These are phyloP conservation scores for Alectoria sarmentosa DNA, from an alignment of 495 filamentous ascomycete species.

Conservation along the genomic window DNA sequence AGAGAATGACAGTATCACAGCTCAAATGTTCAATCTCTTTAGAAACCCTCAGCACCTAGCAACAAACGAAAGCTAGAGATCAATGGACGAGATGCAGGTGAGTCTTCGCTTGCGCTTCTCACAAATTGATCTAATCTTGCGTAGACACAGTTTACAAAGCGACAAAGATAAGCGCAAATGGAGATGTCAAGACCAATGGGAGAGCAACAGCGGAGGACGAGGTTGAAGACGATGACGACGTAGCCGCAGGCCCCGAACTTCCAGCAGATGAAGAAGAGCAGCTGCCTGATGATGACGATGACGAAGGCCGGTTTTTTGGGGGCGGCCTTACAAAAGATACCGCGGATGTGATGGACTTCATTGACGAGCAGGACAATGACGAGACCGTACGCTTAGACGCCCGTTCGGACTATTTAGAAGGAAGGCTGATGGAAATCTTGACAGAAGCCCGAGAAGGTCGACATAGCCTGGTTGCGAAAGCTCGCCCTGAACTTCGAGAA, in stretches of 20 bases:
- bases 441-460: constrained; percentile 64
- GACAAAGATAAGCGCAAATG: constrained; percentile 58
- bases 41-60: constrained; percentile 41
- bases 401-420: background rate
- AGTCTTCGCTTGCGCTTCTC: constrained; percentile 24
- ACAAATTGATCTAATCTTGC: constrained; percentile 9
- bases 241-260: constrained; percentile 57
- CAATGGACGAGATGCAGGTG: constrained; percentile 58
- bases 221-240: constrained; percentile 56
- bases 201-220: constrained; percentile 54
- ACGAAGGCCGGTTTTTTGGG: constrained; percentile 92
- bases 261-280: constrained; percentile 58
- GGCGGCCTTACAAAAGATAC: constrained; percentile 78
- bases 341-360: constrained; percentile 80
- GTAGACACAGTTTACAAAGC: constrained; percentile 79
- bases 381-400: constrained; percentile 34
- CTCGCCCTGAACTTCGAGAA: constrained; percentile 83
- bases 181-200: constrained; percentile 56
- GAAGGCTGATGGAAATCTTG: constrained; percentile 9
- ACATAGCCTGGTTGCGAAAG: constrained; percentile 74
- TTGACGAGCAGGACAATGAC: constrained; percentile 61
- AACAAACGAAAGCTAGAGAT: constrained; percentile 75
- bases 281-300: constrained; percentile 69
- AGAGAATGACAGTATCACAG: background rate
- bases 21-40: background rate